phyloP scores from a whole-genome alignment of 2,329 filamentous ascomycete species.

The Massarina eburnea region DNA sequence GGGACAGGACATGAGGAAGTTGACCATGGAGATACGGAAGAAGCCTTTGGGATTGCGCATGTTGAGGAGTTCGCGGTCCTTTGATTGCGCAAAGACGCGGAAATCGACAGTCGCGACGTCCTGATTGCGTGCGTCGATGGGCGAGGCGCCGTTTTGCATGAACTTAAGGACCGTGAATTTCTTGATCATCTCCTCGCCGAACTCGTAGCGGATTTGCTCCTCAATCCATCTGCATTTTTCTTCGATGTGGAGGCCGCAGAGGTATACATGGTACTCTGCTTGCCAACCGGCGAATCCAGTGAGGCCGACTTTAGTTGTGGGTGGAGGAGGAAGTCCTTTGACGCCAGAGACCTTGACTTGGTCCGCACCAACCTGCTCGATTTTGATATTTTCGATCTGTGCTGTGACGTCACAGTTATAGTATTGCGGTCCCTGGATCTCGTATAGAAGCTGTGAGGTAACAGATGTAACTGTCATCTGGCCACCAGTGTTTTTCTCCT shows the following conservation, averaged over 20 bases:
- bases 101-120: conserved; percentile 43
- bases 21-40: conserved; percentile 27
- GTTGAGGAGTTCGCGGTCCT: conserved; percentile 22
- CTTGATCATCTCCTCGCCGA: conserved; percentile 21
- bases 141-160: conserved; percentile 33
- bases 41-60: conserved; percentile 34
- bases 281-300: conserved; percentile 48
- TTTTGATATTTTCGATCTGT: conserved; percentile 51
- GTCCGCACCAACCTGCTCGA: conserved; percentile 51
- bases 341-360: conserved; percentile 46
- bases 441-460: conserved; percentile 47
- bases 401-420: conserved; percentile 59
- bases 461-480: neutral
- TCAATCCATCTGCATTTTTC: conserved; percentile 50
- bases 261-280: conserved; percentile 39
- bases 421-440: conserved; percentile 38
- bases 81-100: conserved; percentile 30
- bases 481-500: conserved; percentile 35
- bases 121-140: conserved; percentile 32
- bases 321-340: conserved; percentile 25
- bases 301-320: conserved; percentile 51
- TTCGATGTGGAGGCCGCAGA: conserved; percentile 47
- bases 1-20: conserved; percentile 45
- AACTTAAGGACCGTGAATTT: conserved; percentile 28
- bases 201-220: conserved; percentile 20